Evolutionary conservation across 768 basidiomycete genomes (phyloP), one percentile per base, ranked within the genome.

Genomic region (Kwoniella shandongensis): DNA sequence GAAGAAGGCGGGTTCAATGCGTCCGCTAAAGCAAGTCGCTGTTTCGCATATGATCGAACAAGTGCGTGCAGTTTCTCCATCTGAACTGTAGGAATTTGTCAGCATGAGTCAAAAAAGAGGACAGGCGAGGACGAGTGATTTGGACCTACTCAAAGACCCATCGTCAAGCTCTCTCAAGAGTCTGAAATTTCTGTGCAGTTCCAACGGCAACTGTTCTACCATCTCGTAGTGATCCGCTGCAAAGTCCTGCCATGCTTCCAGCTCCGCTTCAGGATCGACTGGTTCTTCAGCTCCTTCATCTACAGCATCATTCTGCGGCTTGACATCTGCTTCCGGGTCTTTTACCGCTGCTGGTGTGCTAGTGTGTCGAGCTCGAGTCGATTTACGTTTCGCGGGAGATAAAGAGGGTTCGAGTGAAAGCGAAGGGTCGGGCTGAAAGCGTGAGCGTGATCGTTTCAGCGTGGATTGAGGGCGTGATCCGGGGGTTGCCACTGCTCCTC

Each of bases 201-300:
- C 76, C 40, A 77, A 56, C 15, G 76, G 76, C 13, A 77, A 59
- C 42, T 77, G 76, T 54, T 77, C 76, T 7, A 77, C 72, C 58
- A 72, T 70, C 61, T 73, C 71, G 55, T 73, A 73, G 44, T 73
- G 66, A 25, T 73, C 71, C n/a, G 55, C 62, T 6, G 71, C 68
- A 45, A 70, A 73, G 25, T 73, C 71, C 40, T 66, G 64, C 71
- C 71, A 73, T 18, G 71, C 71, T 44, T 73, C 71, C 25, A 66
- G 46, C 23, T 70, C 66, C 22, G 58, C 57, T 25, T 68, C 71
- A 3, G 52, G 38, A 18, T 63, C 58, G 10, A 48, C 30, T 42
- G 30, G 47, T 35, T 26, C 57, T 10, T 17, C 41, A 22, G 26
- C 26, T 15, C 26, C 22, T 5, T 25, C 59, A 40, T 44, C 2